These are phyloP conservation scores for Podila verticillata DNA, from an alignment of 192 early-diverging fungal species.

Conservation along the genomic window DNA sequence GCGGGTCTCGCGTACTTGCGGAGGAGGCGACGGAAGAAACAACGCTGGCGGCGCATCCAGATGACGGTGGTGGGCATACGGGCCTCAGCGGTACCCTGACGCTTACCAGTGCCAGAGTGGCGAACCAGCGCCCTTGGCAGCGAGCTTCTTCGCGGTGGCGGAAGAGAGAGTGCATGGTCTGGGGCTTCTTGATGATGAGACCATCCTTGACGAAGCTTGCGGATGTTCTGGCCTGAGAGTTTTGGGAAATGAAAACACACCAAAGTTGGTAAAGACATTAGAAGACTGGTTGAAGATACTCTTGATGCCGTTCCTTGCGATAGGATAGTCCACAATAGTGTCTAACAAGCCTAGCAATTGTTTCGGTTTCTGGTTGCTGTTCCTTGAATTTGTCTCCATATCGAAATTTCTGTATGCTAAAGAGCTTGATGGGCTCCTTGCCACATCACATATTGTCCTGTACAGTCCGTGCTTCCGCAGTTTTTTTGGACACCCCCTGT, in stretches of 20 bases:
- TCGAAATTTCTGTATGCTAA: too few relatives aligned
- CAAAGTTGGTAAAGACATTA: slow-evolving; percentile 7
- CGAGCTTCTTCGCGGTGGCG: slow-evolving; percentile 89
- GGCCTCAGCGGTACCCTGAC: slow-evolving; percentile 95
- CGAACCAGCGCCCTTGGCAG: slow-evolving; percentile 97
- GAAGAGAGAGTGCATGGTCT: slow-evolving; percentile 89
- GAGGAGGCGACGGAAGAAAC: slow-evolving; percentile 94
- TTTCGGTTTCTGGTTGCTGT: too few relatives aligned
- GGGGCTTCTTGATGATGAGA: slow-evolving; percentile 95
- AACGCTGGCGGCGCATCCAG: slow-evolving; percentile 99
- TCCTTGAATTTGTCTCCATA: too few relatives aligned
- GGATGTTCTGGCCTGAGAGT: slow-evolving; percentile 86
- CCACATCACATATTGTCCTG: too few relatives aligned
- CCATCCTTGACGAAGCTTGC: slow-evolving; percentile 98
- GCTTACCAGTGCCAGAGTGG: slow-evolving; percentile 94
- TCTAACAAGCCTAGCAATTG: too few relatives aligned
- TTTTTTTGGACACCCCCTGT: too few relatives aligned
- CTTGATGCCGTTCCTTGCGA: neutral
- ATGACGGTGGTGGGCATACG: slow-evolving; percentile 95
- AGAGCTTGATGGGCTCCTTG: too few relatives aligned
- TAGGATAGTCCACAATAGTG: too few relatives aligned
- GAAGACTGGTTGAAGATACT: neutral
- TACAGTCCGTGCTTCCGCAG: too few relatives aligned
- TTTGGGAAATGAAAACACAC: neutral
- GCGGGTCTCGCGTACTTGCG: slow-evolving; percentile 96